Evolutionary conservation across 352 stramenopile genomes (phyloP).

Genomic region (Saprolegnia parasitica): DNA sequence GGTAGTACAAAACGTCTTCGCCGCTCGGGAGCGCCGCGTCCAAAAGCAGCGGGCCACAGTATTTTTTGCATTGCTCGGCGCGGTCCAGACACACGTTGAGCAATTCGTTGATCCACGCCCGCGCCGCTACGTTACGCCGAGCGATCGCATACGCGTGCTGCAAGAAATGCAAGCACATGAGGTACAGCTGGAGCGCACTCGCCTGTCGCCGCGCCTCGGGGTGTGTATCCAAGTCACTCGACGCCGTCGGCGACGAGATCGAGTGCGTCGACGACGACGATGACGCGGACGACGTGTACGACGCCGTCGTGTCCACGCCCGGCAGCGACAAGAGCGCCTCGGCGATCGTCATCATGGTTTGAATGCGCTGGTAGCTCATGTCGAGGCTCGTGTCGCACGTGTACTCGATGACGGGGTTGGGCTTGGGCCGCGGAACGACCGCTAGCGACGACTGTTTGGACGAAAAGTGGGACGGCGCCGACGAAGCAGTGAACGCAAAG

Average conservation of each 20-base stretch:
- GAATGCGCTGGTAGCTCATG: constrained; percentile 52
- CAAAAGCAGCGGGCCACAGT: constrained; percentile 33
- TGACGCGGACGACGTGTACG: not conserved
- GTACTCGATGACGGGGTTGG: constrained; percentile 32
- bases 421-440: not conserved
- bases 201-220: not conserved
- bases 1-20: constrained; percentile 61
- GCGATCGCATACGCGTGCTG: constrained; percentile 43
- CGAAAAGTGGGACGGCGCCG: not conserved
- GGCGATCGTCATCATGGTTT: constrained; percentile 57
- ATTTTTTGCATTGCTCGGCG: constrained; percentile 60
- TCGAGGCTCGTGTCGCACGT: constrained; percentile 43
- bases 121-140: constrained; percentile 53
- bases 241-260: not conserved
- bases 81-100: constrained; percentile 55
- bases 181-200: constrained; percentile 48
- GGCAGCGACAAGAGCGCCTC: constrained; percentile 46
- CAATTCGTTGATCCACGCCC: constrained; percentile 56
- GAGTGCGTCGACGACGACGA: not conserved
- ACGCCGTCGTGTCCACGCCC: not conserved
- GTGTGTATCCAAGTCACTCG: not conserved
- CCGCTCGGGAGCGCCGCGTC: constrained; percentile 12
- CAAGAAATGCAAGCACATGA: constrained; percentile 63
- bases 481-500: not conserved
- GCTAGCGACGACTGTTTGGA: not conserved